phyloP scores from a whole-genome alignment of 2,329 filamentous ascomycete genomes.

The Aspergillus viridinutans region DNA sequence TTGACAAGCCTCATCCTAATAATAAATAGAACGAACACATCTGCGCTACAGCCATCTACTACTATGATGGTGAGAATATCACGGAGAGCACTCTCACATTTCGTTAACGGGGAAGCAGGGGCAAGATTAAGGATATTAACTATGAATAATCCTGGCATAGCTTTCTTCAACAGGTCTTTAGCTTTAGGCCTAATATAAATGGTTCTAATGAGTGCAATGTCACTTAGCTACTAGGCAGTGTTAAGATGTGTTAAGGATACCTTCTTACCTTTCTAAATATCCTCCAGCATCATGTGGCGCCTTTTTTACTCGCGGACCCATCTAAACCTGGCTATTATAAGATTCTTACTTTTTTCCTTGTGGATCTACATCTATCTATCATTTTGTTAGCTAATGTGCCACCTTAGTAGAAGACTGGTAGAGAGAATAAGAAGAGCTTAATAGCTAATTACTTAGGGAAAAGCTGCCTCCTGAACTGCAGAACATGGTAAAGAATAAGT shows the following conservation, averaged over 20 bases:
- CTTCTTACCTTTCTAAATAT: conserved; percentile 14
- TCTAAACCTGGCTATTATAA: conserved; percentile 53
- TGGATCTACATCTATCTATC: conserved; percentile 53
- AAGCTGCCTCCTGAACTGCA: conserved; percentile 21
- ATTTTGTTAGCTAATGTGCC: conserved; percentile 51
- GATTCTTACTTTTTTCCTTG: conserved; percentile 56
- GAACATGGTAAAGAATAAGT: conserved; percentile 23
- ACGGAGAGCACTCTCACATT: conserved; percentile 52
- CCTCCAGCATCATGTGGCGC: conserved; percentile 49
- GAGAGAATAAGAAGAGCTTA: conserved; percentile 14
- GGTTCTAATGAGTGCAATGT: not conserved
- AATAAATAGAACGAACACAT: conserved; percentile 56
- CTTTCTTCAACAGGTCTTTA: conserved; percentile 2
- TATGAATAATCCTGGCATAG: conserved; percentile 3
- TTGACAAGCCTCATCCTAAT: not conserved
- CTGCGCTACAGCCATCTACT: conserved; percentile 60
- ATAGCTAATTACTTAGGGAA: conserved; percentile 9
- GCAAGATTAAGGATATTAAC: not conserved
- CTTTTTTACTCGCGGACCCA: conserved; percentile 49
- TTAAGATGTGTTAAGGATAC: conserved; percentile 1
- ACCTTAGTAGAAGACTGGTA: conserved; percentile 49
- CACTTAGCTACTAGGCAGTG: conserved; percentile 11
- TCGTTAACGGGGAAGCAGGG: conserved; percentile 29
- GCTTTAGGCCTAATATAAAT: conserved; percentile 20
- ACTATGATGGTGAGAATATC: conserved; percentile 61